Evolutionary conservation across 352 stramenopile genomes (phyloP).

Genomic region (Globisporangium solare): DNA sequence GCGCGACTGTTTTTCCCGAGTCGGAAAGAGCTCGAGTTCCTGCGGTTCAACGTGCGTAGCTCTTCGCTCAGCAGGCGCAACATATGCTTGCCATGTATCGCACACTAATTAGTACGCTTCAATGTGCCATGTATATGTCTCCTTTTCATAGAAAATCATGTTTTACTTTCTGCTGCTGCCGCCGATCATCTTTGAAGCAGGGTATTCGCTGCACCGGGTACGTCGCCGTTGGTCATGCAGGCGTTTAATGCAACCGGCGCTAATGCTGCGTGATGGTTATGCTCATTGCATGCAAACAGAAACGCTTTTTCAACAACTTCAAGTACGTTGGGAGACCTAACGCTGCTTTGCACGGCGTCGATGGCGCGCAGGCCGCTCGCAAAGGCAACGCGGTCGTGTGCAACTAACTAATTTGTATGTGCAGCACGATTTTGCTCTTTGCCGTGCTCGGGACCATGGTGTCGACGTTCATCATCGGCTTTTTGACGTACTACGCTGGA

Average conservation of each 20-base stretch:
- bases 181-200: slow-evolving; percentile 97
- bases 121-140: neutral
- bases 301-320: slow-evolving; percentile 97
- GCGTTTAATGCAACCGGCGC: neutral
- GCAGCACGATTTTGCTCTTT: slow-evolving; percentile 92
- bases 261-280: neutral
- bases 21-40: slow-evolving; percentile 87
- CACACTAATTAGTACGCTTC: too few relatives aligned
- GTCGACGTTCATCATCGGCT: slow-evolving; percentile 95
- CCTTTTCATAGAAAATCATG: slow-evolving; percentile 59
- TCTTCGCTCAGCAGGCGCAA: neutral
- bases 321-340: slow-evolving; percentile 26
- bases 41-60: slow-evolving; percentile 76
- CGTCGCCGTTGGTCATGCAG: neutral
- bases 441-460: slow-evolving; percentile 95
- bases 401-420: neutral
- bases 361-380: too few relatives aligned
- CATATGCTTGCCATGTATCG: neutral
- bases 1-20: slow-evolving; percentile 82
- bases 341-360: too few relatives aligned
- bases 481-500: slow-evolving; percentile 87
- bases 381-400: too few relatives aligned
- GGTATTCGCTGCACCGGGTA: slow-evolving; percentile 89
- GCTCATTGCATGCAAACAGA: slow-evolving; percentile 22
- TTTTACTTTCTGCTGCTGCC: slow-evolving; percentile 98